Conservation (phyloP, 2,329 filamentous ascomycete genomes). For the Geoglossum cookeanum region DNA sequence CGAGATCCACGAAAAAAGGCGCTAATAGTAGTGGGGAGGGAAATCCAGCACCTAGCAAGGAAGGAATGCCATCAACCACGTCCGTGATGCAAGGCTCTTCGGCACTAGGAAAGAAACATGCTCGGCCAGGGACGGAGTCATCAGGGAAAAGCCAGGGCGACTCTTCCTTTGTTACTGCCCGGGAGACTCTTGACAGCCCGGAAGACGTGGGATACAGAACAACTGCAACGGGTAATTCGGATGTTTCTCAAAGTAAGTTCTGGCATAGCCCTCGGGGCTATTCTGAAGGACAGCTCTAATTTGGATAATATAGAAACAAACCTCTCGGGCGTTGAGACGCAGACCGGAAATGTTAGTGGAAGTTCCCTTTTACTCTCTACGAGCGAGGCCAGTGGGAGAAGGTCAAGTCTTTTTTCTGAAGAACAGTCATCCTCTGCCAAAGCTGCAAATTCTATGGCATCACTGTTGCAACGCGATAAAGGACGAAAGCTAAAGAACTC, state of each 20-base stretch:
- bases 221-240: not conserved
- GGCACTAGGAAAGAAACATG: not conserved
- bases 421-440: not conserved
- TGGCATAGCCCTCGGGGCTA: not conserved
- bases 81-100: not conserved
- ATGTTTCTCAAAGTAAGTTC: not conserved
- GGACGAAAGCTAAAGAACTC: not conserved
- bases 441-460: not conserved
- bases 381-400: not conserved
- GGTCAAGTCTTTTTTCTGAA: not conserved
- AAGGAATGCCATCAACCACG: not conserved
- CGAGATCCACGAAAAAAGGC: not conserved
- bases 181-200: constrained; percentile 2
- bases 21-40: not conserved
- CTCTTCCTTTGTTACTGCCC: constrained; percentile 3
- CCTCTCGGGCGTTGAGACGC: not conserved
- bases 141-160: not conserved
- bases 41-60: not conserved
- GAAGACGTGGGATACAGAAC: not conserved
- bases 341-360: not conserved
- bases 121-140: not conserved
- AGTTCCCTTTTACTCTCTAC: not conserved
- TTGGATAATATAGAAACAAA: not conserved
- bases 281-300: not conserved
- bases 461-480: not conserved